These are phyloP conservation scores for Cylindrotheca closterium DNA, from an alignment of 108 stramenopile species.

Conservation along the genomic window DNA sequence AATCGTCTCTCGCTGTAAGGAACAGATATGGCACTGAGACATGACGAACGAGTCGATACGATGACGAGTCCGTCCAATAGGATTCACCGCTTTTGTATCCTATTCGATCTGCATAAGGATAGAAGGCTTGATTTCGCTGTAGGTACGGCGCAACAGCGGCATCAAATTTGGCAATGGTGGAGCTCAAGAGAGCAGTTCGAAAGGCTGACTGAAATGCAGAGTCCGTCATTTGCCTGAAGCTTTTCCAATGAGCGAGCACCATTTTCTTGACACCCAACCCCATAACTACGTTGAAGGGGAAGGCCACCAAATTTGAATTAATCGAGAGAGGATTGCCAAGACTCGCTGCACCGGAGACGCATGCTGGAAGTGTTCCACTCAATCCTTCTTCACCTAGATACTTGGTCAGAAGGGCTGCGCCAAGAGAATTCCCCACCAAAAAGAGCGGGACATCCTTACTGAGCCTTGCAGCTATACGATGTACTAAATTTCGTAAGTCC, in stretches of 20 bases:
- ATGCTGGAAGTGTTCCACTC: slow-evolving; percentile 64
- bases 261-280: slow-evolving; percentile 71
- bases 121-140: slow-evolving; percentile 58
- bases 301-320: slow-evolving; percentile 38
- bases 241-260: slow-evolving; percentile 45
- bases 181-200: slow-evolving; percentile 44
- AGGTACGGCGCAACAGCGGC: slow-evolving; percentile 57
- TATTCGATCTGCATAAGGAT: slow-evolving; percentile 61
- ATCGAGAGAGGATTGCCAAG: slow-evolving; percentile 82
- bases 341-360: slow-evolving; percentile 69
- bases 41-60: slow-evolving; percentile 60
- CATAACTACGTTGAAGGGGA: slow-evolving; percentile 62
- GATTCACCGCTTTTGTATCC: slow-evolving; percentile 65
- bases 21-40: slow-evolving; percentile 77
- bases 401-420: slow-evolving; percentile 82
- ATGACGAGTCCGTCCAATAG: slow-evolving; percentile 75
- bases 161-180: slow-evolving; percentile 70
- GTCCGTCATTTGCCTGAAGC: slow-evolving; percentile 36
- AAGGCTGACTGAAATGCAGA: slow-evolving; percentile 49
- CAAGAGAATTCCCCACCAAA: slow-evolving; percentile 75
- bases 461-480: slow-evolving; percentile 52
- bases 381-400: slow-evolving; percentile 88
- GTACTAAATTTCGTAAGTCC: slow-evolving; percentile 69
- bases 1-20: slow-evolving; percentile 78
- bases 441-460: slow-evolving; percentile 52